A percentile compares a stretch with the other conserved stretches of the same genome.
Evolutionary conservation across 306 rosid species (phyloP).

Genomic region (apple (Malus domestica)): ASM211411v1 NC_041799.1:34159001-34159500

Average conservation of each 20-base stretch:
- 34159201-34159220: constrained; percentile 59
- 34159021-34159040: background rate
- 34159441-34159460: background rate
- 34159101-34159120: background rate
- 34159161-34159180: background rate
- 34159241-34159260: constrained; percentile 60
- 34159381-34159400: background rate
- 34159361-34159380: background rate
- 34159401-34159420: background rate
- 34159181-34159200: constrained; percentile 2
- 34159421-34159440: background rate
- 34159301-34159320: constrained; percentile 90
- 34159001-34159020: background rate
- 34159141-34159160: background rate
- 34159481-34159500: background rate
- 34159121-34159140: background rate
- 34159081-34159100: background rate
- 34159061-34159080: background rate
- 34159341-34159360: background rate
- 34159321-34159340: constrained; percentile 1
- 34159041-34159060: background rate
- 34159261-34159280: constrained; percentile 48
- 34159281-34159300: constrained; percentile 64
- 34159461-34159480: background rate
- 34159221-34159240: constrained; percentile 49